phyloP scores from a whole-genome alignment of 345 rosid genomes.

The Ailanthus altissimus region DNA sequence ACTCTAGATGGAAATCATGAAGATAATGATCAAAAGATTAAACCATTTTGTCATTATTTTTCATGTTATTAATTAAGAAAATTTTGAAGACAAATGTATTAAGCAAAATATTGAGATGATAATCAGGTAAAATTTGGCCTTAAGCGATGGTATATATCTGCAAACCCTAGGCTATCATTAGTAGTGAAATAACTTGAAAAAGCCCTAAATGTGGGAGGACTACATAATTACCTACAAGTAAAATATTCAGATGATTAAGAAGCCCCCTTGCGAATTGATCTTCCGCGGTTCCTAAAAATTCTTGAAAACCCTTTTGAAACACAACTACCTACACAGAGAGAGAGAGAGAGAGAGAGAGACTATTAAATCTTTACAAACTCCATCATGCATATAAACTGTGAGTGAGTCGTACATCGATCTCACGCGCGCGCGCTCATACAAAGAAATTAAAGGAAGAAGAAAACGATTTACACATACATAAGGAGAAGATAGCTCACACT shows the following conservation, averaged over 20 bases:
- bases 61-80: neutral
- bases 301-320: conserved; percentile 5
- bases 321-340: neutral
- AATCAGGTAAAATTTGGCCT: neutral
- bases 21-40: neutral
- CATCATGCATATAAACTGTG: neutral
- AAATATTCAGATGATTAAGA: neutral
- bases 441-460: neutral
- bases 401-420: neutral
- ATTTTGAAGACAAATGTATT: neutral
- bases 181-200: neutral
- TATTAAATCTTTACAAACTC: neutral
- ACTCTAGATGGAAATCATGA: neutral
- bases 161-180: neutral
- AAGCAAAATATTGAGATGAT: neutral
- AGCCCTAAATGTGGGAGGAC: neutral
- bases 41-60: too few species aligned
- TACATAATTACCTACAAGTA: neutral
- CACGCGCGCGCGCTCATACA: neutral
- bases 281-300: neutral
- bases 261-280: neutral
- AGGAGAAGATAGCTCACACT: neutral
- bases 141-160: neutral
- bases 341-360: neutral
- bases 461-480: neutral